Percentiles rank a stretch among this genome's conserved stretches.
Conservation (phyloP, 192 early-diverging fungal genomes). For the Podila minutissima region DNA sequence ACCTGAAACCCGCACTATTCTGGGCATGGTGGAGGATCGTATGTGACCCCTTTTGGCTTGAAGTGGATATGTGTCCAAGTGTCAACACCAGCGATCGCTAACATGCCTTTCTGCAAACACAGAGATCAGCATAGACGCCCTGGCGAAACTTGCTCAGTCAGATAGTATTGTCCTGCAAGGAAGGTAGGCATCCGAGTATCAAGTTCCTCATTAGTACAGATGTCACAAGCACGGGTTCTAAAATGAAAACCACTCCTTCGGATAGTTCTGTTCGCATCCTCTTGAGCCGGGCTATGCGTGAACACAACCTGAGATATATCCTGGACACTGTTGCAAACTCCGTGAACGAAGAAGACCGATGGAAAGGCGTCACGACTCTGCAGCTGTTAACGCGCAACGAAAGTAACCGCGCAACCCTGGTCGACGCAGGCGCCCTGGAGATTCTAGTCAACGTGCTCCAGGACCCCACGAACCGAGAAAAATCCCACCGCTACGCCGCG, state of each 20-base stretch:
- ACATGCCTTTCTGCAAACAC: not conserved
- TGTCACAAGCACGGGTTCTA: too few relatives aligned
- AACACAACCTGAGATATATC: constrained; percentile 63
- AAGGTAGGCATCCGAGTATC: constrained; percentile 47
- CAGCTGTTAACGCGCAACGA: constrained; percentile 75
- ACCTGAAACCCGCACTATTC: constrained; percentile 37
- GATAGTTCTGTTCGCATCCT: constrained; percentile 78
- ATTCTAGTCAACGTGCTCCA: constrained; percentile 66
- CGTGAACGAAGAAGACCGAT: constrained; percentile 55
- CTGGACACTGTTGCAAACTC: constrained; percentile 61
- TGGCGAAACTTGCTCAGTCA: constrained; percentile 58
- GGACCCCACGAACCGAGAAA: constrained; percentile 60
- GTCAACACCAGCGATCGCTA: not conserved
- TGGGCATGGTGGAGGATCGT: constrained; percentile 51
- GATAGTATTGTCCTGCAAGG: constrained; percentile 59
- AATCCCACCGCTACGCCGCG: constrained; percentile 69
- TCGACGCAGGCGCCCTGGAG: constrained; percentile 67
- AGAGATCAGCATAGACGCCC: constrained; percentile 60
- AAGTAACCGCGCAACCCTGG: constrained; percentile 61
- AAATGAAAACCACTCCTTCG: not conserved
- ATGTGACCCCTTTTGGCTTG: not conserved
- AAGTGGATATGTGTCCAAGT: not conserved
- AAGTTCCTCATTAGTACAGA: not conserved
- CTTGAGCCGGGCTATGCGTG: constrained; percentile 76
- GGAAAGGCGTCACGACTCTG: constrained; percentile 69